Base-by-base conservation (phyloP, 305 asterid genomes). In the Andrographis paniculata region DNA sequence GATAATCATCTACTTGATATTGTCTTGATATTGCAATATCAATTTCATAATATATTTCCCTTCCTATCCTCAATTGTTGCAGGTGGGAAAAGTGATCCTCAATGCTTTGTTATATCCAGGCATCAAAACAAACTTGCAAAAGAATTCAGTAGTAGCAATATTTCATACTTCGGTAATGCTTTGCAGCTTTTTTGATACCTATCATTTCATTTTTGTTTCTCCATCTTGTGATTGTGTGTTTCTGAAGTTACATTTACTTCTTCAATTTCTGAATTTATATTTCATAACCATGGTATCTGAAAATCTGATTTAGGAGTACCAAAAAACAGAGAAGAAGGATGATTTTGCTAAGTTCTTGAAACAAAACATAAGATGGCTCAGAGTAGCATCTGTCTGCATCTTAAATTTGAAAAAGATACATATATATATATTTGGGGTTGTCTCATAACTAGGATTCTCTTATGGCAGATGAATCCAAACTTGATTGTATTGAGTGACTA, bases 31-130 rank as follows among this genome's bases (percentile, higher is more conserved):
- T n/a, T n/a, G n/a, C n/a, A n/a, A n/a, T n/a, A n/a, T n/a, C 42
- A 9, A 13, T 44, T 45, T 64, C 39, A 66, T 37, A 43, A 8
- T 47, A n/a, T 59, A 22, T 20, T 52, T 50, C 45, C 9, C 40
- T 59, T 56, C 31, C 20, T 55, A 19, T 44, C 30, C 50, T 39
- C 57, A 36, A 38, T 53, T 65, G 42, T 60, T 65, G 64, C 83
- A 91, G 96, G 96, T 86, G 33, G 98, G 98, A 3, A 82, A 68
- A 48, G 55, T 91, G 54, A 54, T 78, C 63, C 92, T 91, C 47
- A 86, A 91, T 71, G 98, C 98, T 31, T 66, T 75, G 55, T 20
- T 91, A 59, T 91, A 91, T 69, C 70, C 81, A 2, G 94, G 95
- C 65, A 86, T 86, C 70, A 86, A 82, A 71, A 82, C 96, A 49